Percentiles rank a stretch among this genome's conserved stretches.
These are phyloP conservation scores for Chrysoporthe austroafricana DNA, from an alignment of 2,329 filamentous ascomycete genomes.

Conservation along the genomic window DNA sequence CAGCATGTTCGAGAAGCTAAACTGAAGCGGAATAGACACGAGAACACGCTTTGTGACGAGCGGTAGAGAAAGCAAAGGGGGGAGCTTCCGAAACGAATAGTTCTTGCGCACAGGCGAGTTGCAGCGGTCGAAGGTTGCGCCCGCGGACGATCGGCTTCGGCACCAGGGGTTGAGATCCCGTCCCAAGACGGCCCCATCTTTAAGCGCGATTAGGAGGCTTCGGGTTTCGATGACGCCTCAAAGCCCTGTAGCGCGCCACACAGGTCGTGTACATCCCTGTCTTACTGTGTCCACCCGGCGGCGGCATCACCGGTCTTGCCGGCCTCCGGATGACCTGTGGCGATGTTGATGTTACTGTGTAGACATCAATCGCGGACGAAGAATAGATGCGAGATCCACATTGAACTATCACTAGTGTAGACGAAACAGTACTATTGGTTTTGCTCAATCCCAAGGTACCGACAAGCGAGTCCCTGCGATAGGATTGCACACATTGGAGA, in stretches of 20 bases:
- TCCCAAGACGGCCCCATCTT: neutral
- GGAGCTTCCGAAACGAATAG: neutral
- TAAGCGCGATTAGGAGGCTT: neutral
- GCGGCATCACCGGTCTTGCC: neutral
- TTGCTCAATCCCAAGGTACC: neutral
- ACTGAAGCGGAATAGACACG: neutral
- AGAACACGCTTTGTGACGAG: neutral
- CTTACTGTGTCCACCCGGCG: neutral
- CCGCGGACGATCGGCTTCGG: constrained; percentile 7
- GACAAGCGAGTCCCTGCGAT: neutral
- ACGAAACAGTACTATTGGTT: neutral
- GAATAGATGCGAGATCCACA: neutral
- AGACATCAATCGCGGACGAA: neutral
- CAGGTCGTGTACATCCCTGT: neutral
- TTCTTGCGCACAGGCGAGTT: neutral
- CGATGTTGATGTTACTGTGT: neutral
- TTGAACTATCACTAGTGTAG: neutral
- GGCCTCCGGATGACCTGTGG: neutral
- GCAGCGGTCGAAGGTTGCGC: neutral
- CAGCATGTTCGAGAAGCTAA: neutral
- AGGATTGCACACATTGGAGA: neutral
- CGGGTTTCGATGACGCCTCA: constrained; percentile 15
- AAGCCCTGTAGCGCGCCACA: constrained; percentile 10
- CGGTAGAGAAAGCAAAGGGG: neutral
- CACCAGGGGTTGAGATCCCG: neutral